Base-by-base conservation (phyloP, 23 red algal species). In the Gracilaria domingensis region DNA sequence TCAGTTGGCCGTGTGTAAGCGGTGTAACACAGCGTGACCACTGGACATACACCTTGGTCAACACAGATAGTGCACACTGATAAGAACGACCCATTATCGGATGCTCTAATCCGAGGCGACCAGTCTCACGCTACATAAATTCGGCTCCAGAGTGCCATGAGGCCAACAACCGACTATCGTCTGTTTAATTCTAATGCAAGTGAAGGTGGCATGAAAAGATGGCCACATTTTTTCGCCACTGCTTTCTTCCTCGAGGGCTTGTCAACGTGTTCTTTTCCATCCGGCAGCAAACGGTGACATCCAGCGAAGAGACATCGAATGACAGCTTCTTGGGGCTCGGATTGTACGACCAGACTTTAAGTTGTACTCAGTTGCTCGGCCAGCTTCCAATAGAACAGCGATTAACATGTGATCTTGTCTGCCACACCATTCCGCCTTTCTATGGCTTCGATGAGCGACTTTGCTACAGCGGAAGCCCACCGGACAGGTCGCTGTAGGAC, bases 1-100 rank as follows among this genome's bases (percentile, higher is more conserved):
- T 98, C 95, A 8, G 95, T 95, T 14, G 95, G 91, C 12, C 91
- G 95, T 17, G 91, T 91, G 58, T 98, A 98, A 21, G 95, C 95
- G 64, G n/a, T 98, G 95, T 21, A 98, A 21, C 8, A 94, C 92
- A 30, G 89, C 91, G 51, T 91, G 74, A 26, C 91, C 95, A 18
- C 28, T 39, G 91, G 95, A 55, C 81, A 81, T 4, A 84, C 16
- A 30, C 56, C 47, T 36, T 84, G n/a, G 17, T 98, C 95, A 91
- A 23, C 20, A 95, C 91, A 14, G 95, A n/a, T n/a, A 92, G 32
- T 91, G 84, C 55, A 98, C 71, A 42, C 84, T 83, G 20, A 98
- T 69, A 11, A 90, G 50, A 26, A 94, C 95, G 2, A 94, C n/a
- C n/a, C 95, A 74, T 98, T 98, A 32, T 90, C 47, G 80, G 66